A percentile compares a stretch with the other conserved stretches of the same genome.
Evolutionary conservation across 164 flowering plant genomes (phyloP).

Genomic region (Kalanchoe fedtschenkoi): DNA sequence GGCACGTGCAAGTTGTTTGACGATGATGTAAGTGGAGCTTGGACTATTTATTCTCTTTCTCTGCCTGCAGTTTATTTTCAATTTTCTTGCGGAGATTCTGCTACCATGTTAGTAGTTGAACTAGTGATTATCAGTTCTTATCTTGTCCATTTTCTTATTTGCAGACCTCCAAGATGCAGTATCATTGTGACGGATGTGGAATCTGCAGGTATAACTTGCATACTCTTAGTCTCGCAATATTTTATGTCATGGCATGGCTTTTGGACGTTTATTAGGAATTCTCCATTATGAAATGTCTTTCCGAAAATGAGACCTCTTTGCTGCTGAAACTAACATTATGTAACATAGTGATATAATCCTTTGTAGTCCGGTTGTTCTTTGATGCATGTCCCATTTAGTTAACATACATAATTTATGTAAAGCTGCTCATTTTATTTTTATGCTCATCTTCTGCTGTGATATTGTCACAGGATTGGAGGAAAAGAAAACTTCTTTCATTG

Average conservation of each 20-base stretch:
- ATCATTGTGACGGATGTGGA: conserved; percentile 84
- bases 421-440: background rate
- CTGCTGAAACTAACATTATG: background rate
- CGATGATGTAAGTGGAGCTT: conserved; percentile 68
- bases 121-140: background rate
- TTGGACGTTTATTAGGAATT: no score
- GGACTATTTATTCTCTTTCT: background rate
- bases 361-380: background rate
- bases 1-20: conserved; percentile 73
- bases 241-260: no score
- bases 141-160: conserved; percentile 13
- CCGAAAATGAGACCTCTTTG: background rate
- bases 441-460: background rate
- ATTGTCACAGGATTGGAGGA: conserved; percentile 71
- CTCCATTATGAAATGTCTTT: no score
- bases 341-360: background rate
- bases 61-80: no score
- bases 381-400: background rate
- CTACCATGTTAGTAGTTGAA: background rate
- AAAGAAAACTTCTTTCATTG: conserved; percentile 81
- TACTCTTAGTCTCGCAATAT: no score
- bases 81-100: no score
- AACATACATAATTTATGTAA: background rate
- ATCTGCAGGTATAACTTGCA: conserved; percentile 66
- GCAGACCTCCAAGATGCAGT: conserved; percentile 80